Evolutionary conservation across 768 basidiomycete genomes (phyloP).

Genomic region (Atractiella rhizophila): DNA sequence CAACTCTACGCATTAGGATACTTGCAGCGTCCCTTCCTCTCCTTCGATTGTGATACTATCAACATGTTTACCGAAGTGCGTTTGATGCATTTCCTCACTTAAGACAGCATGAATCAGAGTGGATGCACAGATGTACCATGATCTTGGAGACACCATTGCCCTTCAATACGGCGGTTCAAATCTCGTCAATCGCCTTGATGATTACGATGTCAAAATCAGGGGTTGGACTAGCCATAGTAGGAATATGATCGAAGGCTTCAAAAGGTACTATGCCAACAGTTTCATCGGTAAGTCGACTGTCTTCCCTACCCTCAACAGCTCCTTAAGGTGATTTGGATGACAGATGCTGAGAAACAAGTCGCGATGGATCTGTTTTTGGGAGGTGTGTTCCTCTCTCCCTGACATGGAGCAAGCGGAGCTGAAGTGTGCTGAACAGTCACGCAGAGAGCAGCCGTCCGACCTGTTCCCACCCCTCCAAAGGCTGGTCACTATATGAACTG

Average conservation of each 20-base stretch:
- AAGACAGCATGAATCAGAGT: not conserved
- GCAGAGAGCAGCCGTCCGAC: no score
- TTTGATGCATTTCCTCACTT: slow-evolving; percentile 28
- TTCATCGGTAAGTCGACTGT: slow-evolving; percentile 36
- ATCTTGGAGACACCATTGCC: slow-evolving; percentile 44
- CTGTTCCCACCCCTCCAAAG: no score
- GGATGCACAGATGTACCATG: not conserved
- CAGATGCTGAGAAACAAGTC: slow-evolving; percentile 87
- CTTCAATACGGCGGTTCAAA: slow-evolving; percentile 92
- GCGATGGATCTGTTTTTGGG: slow-evolving; percentile 96
- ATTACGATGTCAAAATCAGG: slow-evolving; percentile 75
- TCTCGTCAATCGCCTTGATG: slow-evolving; percentile 84
- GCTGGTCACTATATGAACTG: no score
- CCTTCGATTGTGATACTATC: slow-evolving; percentile 79
- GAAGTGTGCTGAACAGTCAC: no score
- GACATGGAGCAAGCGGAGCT: no score
- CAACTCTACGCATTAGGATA: slow-evolving; percentile 86
- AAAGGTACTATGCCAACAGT: slow-evolving; percentile 83
- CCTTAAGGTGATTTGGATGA: not conserved
- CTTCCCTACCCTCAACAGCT: not conserved
- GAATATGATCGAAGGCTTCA: slow-evolving; percentile 83
- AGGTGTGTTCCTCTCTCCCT: no score
- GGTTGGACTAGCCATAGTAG: slow-evolving; percentile 95
- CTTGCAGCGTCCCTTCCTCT: slow-evolving; percentile 55
- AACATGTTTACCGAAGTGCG: slow-evolving; percentile 95